Conservation (phyloP, 73 alveolate species). For the Paramecium tetraurelia region DNA sequence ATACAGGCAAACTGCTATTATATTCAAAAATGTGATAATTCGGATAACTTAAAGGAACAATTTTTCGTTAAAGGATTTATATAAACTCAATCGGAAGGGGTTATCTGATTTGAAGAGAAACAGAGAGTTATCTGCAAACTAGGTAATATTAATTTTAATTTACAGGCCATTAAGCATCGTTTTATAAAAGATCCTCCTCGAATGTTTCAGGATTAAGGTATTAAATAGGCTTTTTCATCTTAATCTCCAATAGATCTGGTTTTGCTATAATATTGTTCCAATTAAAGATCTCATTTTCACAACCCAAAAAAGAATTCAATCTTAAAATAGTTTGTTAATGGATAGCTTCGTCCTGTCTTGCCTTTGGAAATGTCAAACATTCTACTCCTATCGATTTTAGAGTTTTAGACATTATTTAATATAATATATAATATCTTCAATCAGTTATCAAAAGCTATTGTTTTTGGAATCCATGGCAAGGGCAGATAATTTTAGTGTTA, state of each 20-base stretch:
- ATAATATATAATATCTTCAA: neutral
- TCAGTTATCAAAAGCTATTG: neutral
- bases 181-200: neutral
- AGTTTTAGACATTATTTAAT: neutral
- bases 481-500: neutral
- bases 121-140: constrained; percentile 5
- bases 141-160: neutral
- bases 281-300: constrained; percentile 11
- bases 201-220: neutral
- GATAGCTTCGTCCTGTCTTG: neutral
- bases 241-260: constrained; percentile 15
- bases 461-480: neutral
- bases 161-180: constrained; percentile 22
- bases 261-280: neutral
- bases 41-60: neutral
- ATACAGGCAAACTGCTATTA: neutral
- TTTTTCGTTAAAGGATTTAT: neutral
- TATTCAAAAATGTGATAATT: neutral
- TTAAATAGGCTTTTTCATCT: neutral
- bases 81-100: neutral
- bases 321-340: neutral
- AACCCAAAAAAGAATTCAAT: neutral
- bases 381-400: constrained; percentile 17
- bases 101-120: neutral
- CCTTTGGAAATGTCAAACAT: neutral